Base-by-base conservation (phyloP, 192 early-diverging fungal genomes). In the Coemansia sp. region DNA sequence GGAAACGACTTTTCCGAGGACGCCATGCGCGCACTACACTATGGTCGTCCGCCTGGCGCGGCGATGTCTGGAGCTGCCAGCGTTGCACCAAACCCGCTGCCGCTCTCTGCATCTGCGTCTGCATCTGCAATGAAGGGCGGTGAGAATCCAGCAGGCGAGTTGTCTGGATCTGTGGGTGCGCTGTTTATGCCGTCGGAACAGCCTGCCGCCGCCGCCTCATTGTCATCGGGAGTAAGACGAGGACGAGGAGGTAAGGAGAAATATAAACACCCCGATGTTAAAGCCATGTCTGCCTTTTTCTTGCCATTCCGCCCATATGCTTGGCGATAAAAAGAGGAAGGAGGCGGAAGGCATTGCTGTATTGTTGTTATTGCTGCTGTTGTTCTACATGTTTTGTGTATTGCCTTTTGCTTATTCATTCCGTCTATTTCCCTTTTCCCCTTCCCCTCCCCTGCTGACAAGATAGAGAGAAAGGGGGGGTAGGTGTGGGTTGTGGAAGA, bases 101-200 rank as follows among this genome's bases (percentile, higher is more conserved):
- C 32, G 32, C 32, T 32, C 32, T 32, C 32, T 32, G 32, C 32
- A 10, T 53, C 52, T 9, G n/a, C 52, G 1, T 61, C 47, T 50
- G 47, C 48, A 61, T 37, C 43, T 58, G 38, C 47, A 61, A 37
- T 39, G 37, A 43, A 41, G 19, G 39, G 43, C 45, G 44, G 45
- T 5, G 45, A 19, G 41, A 45, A 26, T 23, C 32, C 8, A 4
- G 4, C n/a, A 10, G n/a, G 39, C 57, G 39, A 37, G 10, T 52
- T 54, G 43, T 61, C 71, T 45, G 71, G 66, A 53, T 18, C 53
- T 48, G 69, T 76, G 64, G 79, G 71, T 15, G 79, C 79, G 16
- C 66, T 82, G 11, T 82, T 70, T 41, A 82, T 82, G 74, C 79
- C 79, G 9, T 73, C 79, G 45, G 74, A 71, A 18, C 73, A 72